Base-by-base conservation (phyloP, 805 yeast genomes). In the Saccharomyces paradoxus region DNA sequence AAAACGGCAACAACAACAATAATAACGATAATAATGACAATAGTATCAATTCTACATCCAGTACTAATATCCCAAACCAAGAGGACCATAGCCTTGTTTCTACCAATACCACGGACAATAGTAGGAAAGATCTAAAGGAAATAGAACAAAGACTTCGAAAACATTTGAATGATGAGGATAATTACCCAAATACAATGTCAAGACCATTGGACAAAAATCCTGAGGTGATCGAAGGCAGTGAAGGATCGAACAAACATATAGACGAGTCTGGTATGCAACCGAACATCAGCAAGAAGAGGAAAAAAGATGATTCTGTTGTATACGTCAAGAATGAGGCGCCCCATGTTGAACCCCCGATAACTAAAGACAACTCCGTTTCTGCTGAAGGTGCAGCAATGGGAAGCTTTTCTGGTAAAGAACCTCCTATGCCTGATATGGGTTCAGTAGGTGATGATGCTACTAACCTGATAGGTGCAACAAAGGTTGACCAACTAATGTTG, bases 401-500 rank as follows among this genome's bases (percentile, higher is more conserved):
- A 2, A 17, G 17, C 12, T 37, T 37, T 37, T 17, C 44, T 17
- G 24, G 4, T 8, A 37, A 37, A 37, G 44, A 37, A 37, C 24
- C 44, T 37, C 24, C 44, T 8, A 37, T 37, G 24, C 7, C 44
- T 17, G 44, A 37, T 3, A 37, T 37, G 24, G 13, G 22, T 21
- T 17, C 44, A n/a, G 22, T 37, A n/a, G 17, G 7, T 17, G 44
- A 17, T n/a, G 44, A 37, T 8, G 24, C 44, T 2, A 17, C 44
- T 37, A 37, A 37, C 44, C 44, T 85, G 24, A 69, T 89, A 5
- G 96, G 96, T 1, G 89, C 91, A 3, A 91, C 96, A 0, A 87
- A 87, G 65, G 88, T 91, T 28, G 98, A 91, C 71, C 95, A 86
- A 63, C 74, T 91, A 63, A 89, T 91, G 97, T 75, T 91, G 50